phyloP scores from a whole-genome alignment of 192 early-diverging fungal genomes.

The Glomus cerebriforme region DNA sequence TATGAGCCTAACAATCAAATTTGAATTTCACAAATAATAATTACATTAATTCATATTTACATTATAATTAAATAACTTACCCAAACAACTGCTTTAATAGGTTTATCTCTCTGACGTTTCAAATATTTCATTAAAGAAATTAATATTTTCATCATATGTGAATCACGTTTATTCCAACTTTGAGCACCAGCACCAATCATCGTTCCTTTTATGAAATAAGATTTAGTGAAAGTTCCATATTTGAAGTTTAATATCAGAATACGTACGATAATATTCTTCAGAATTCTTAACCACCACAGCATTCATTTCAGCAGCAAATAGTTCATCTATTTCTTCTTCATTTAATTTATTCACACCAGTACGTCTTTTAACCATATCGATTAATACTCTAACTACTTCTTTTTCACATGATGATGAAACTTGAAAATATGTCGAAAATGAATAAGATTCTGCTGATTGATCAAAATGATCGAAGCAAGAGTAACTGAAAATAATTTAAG shows the following conservation, averaged over 20 bases:
- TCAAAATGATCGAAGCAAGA: constrained; percentile 7
- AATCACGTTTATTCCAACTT: constrained; percentile 14
- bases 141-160: constrained; percentile 3
- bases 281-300: constrained; percentile 10
- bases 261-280: constrained; percentile 15
- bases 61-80: background rate
- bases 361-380: background rate
- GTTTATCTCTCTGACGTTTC: background rate
- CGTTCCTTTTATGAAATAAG: background rate
- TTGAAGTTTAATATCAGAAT: background rate
- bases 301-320: constrained; percentile 5
- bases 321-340: constrained; percentile 6
- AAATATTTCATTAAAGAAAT: background rate
- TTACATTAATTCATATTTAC: background rate
- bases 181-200: background rate
- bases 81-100: constrained; percentile 17
- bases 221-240: no score
- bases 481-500: background rate
- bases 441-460: background rate
- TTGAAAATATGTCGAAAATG: background rate
- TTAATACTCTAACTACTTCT: constrained; percentile 7
- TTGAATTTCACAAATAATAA: background rate
- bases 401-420: background rate
- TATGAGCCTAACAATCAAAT: constrained; percentile 1
- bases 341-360: background rate